A percentile compares a stretch with the other conserved stretches of the same genome.
Conservation (phyloP, 2,329 filamentous ascomycete species). For the Colletotrichum shisoi region DNA sequence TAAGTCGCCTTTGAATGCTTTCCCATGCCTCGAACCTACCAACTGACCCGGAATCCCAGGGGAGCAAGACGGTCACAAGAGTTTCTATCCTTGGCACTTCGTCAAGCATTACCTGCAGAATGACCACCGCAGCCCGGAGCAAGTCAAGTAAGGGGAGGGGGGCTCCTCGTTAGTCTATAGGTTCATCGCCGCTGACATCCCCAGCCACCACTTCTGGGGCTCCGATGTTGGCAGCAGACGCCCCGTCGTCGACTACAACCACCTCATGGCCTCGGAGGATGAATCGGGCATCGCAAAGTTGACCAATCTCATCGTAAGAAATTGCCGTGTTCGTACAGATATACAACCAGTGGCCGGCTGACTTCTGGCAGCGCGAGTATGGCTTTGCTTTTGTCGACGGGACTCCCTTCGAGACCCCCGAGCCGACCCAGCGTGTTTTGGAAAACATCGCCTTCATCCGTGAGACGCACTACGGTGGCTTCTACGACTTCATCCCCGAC, state of each 20-base stretch:
- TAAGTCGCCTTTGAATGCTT: conserved; percentile 39
- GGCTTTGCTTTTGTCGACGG: conserved; percentile 81
- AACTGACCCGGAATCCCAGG: conserved; percentile 55
- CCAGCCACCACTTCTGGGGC: conserved; percentile 45
- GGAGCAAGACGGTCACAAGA: conserved; percentile 72
- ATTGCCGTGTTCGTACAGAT: neutral
- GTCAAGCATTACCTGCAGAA: conserved; percentile 57
- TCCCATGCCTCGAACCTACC: too few species aligned
- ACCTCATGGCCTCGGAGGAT: conserved; percentile 63
- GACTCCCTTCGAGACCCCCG: conserved; percentile 70
- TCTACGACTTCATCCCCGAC: conserved; percentile 86
- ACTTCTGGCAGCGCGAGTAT: conserved; percentile 61
- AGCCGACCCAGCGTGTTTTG: conserved; percentile 77
- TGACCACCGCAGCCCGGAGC: conserved; percentile 47
- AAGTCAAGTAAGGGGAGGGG: conserved; percentile 47
- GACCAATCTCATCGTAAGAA: conserved; percentile 69
- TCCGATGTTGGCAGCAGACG: conserved; percentile 53
- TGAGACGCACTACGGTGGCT: conserved; percentile 85
- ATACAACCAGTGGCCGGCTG: neutral
- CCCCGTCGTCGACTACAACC: conserved; percentile 67
- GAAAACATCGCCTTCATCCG: conserved; percentile 86
- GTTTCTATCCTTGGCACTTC: conserved; percentile 72
- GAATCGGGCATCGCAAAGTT: conserved; percentile 66
- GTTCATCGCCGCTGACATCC: conserved; percentile 4
- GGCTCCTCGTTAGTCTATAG: conserved; percentile 1